Evolutionary conservation across 768 basidiomycete species (phyloP), one percentile per base, ranked within the genome.

Genomic region (Suillus discolor): DNA sequence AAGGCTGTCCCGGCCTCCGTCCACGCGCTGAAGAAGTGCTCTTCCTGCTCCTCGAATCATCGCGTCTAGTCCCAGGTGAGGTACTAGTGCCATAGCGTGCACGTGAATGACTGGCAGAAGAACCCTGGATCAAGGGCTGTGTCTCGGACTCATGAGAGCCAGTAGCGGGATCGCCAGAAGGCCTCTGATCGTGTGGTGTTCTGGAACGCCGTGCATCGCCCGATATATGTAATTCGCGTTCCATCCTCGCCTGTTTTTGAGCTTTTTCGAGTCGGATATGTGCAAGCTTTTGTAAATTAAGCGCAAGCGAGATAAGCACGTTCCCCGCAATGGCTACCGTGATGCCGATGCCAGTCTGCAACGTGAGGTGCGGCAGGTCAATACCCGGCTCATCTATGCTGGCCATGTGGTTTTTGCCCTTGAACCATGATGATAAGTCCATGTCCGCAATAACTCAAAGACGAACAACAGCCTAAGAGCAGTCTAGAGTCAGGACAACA

Each of bases 281-380:
- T 2, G 94, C 94, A 20, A 97, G 85, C 74, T 97, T 98, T 78
- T 99, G 96, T 41, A 92, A 80, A 78, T 97, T 97, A 68, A 99
- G 84, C 18, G 94, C 96, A 28, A 96, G 84, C 12, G 92, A 93
- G 67, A 98, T 95, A 67, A 97, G 85, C 13, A 96, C 78, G 73
- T 97, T 97, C 39, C 96, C 96, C 9, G 84, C 81, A 63, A 97
- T 85, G 4, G 95, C 91, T 42, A 96, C 87, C 6, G 84, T 82
- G 42, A 98, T 96, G 18, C 96, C 96, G 63, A 93, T 87, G 71
- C 84, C 75, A 6, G 87, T 85, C 62, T 83, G 78, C 16, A 82
- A 79, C 20, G 83, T 85, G 62, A 92, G 75, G 70, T 82, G 79
- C 36, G 89, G 89, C 25, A 87, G 79, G 72, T 79, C 80, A 65